These are phyloP conservation scores for Penicillium cinerascens DNA, from an alignment of 495 filamentous ascomycete species.

Conservation along the genomic window DNA sequence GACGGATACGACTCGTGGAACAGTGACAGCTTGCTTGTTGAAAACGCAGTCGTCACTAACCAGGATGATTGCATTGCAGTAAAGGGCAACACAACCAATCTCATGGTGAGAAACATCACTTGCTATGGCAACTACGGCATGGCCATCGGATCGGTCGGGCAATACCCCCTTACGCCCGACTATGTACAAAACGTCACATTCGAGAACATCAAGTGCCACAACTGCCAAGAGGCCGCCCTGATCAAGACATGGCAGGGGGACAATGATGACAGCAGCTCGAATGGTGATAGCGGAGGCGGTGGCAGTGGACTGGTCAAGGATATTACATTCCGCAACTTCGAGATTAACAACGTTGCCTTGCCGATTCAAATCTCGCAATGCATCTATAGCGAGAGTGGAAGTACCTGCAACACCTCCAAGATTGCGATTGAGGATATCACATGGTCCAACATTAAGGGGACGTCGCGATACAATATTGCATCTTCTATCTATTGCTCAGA, in stretches of 20 bases:
- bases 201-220: slow-evolving; percentile 21
- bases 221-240: slow-evolving; percentile 51
- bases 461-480: slow-evolving; percentile 51
- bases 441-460: slow-evolving; percentile 57
- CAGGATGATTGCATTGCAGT: slow-evolving; percentile 36
- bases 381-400: slow-evolving; percentile 47
- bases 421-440: slow-evolving; percentile 48
- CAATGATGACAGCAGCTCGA: slow-evolving; percentile 18
- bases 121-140: slow-evolving; percentile 30
- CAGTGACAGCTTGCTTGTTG: slow-evolving; percentile 28
- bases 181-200: slow-evolving; percentile 31
- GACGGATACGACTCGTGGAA: slow-evolving; percentile 39
- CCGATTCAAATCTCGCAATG: slow-evolving; percentile 58
- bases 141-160: slow-evolving; percentile 46
- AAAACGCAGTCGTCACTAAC: slow-evolving; percentile 31
- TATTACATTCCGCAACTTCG: slow-evolving; percentile 50
- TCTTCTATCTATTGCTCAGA: slow-evolving; percentile 52
- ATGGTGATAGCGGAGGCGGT: slow-evolving; percentile 32
- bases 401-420: slow-evolving; percentile 48
- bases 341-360: slow-evolving; percentile 45
- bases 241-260: slow-evolving; percentile 53
- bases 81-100: slow-evolving; percentile 41
- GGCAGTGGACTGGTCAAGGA: slow-evolving; percentile 43
- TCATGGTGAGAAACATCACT: slow-evolving; percentile 31
- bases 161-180: slow-evolving; percentile 30